phyloP scores from a whole-genome alignment of 2,329 filamentous ascomycete genomes.

The Cryphonectria carpinicola region DNA sequence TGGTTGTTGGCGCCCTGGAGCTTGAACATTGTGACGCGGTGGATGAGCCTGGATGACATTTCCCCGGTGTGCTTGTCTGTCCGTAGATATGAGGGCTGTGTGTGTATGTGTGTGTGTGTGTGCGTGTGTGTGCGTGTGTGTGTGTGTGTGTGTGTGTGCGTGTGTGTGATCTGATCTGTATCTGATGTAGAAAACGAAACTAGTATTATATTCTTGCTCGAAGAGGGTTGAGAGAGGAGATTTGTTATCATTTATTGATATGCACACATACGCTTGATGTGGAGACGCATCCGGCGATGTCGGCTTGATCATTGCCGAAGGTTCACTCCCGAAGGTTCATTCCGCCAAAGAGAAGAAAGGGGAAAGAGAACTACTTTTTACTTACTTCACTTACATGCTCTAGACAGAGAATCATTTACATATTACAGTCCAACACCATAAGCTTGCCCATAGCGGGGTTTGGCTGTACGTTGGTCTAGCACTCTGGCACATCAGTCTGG shows the following conservation, averaged over 20 bases:
- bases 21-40: constrained; percentile 60
- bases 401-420: too few species aligned
- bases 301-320: not conserved
- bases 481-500: not conserved
- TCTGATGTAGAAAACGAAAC: not conserved
- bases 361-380: too few species aligned
- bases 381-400: too few species aligned
- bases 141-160: too few species aligned
- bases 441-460: too few species aligned
- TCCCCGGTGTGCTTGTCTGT: not conserved
- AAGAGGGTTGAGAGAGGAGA: not conserved
- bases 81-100: not conserved
- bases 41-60: constrained; percentile 48
- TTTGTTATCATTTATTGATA: not conserved
- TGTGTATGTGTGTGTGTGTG: too few species aligned
- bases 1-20: constrained; percentile 49
- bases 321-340: not conserved
- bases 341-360: not conserved
- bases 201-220: not conserved
- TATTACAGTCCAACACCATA: too few species aligned
- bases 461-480: too few species aligned
- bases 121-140: too few species aligned
- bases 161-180: not conserved
- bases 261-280: not conserved
- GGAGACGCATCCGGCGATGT: not conserved